Percentiles rank a stretch among this genome's conserved stretches.
Evolutionary conservation across 2,329 filamentous ascomycete genomes (phyloP).

Genomic region (Fusarium subtropicale): DNA sequence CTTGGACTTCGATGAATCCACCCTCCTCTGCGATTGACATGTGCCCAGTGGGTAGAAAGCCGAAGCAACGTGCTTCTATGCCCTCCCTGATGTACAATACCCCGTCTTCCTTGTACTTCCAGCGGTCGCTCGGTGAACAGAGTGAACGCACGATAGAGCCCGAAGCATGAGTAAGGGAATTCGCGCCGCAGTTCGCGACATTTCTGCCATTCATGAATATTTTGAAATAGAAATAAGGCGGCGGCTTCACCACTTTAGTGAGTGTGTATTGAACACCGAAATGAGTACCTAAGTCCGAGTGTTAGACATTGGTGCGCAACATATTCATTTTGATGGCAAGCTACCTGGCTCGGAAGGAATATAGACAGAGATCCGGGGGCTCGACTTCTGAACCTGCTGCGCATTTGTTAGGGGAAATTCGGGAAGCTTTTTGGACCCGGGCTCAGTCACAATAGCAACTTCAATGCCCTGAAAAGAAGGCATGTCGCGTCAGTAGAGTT

Average conservation of each 20-base stretch:
- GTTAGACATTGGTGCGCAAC: not conserved
- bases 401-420: slow-evolving; percentile 68
- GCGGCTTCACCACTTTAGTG: slow-evolving; percentile 48
- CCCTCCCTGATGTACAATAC: slow-evolving; percentile 52
- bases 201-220: slow-evolving; percentile 65
- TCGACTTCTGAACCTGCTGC: slow-evolving; percentile 47
- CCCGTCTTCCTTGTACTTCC: slow-evolving; percentile 55
- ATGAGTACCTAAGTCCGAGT: slow-evolving; percentile 56
- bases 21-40: slow-evolving; percentile 62
- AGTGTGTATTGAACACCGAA: slow-evolving; percentile 65
- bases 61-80: slow-evolving; percentile 63
- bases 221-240: slow-evolving; percentile 65
- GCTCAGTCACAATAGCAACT: slow-evolving; percentile 56
- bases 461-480: slow-evolving; percentile 63
- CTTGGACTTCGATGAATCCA: slow-evolving; percentile 65
- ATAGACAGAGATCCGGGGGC: slow-evolving; percentile 65
- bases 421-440: slow-evolving; percentile 55
- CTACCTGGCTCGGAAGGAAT: slow-evolving; percentile 66
- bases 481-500: slow-evolving; percentile 51
- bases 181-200: slow-evolving; percentile 65
- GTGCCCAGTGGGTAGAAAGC: slow-evolving; percentile 57
- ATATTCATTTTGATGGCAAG: not conserved
- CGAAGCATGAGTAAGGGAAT: slow-evolving; percentile 50
- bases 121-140: slow-evolving; percentile 60
- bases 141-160: slow-evolving; percentile 61